phyloP scores from a whole-genome alignment of 257 asterid genomes.

The Solanum medicagineum region DNA sequence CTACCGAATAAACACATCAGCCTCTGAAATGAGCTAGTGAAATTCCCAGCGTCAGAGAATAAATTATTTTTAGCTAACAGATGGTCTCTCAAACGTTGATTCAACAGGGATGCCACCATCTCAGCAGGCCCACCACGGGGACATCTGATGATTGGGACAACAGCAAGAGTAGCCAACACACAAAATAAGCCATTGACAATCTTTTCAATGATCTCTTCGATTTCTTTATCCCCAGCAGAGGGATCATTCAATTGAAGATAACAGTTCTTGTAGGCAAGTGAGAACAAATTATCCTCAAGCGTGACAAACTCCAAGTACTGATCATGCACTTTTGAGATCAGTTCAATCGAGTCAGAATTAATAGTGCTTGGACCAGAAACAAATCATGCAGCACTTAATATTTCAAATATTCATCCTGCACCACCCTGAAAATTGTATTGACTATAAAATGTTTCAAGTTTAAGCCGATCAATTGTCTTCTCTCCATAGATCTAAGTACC shows the following conservation, averaged over 20 bases:
- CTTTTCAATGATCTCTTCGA: constrained; percentile 68
- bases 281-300: constrained; percentile 72
- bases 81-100: constrained; percentile 88
- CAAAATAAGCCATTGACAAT: constrained; percentile 83
- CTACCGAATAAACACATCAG: constrained; percentile 89
- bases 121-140: constrained; percentile 98
- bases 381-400: background rate
- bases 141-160: constrained; percentile 88
- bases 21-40: constrained; percentile 81
- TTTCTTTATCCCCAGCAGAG: constrained; percentile 85
- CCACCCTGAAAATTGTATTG: background rate
- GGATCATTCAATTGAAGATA: constrained; percentile 93
- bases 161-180: constrained; percentile 93
- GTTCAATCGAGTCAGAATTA: constrained; percentile 68
- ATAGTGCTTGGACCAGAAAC: constrained; percentile 35
- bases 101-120: constrained; percentile 86
- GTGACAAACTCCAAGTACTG: constrained; percentile 93
- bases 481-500: background rate
- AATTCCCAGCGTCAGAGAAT: constrained; percentile 69
- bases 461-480: background rate
- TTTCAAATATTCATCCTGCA: background rate
- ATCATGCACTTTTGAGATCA: constrained; percentile 88
- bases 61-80: constrained; percentile 77
- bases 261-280: constrained; percentile 80
- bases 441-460: background rate